Evolutionary conservation across 345 rosid genomes (phyloP).

Genomic region (Ricinus communis): DNA sequence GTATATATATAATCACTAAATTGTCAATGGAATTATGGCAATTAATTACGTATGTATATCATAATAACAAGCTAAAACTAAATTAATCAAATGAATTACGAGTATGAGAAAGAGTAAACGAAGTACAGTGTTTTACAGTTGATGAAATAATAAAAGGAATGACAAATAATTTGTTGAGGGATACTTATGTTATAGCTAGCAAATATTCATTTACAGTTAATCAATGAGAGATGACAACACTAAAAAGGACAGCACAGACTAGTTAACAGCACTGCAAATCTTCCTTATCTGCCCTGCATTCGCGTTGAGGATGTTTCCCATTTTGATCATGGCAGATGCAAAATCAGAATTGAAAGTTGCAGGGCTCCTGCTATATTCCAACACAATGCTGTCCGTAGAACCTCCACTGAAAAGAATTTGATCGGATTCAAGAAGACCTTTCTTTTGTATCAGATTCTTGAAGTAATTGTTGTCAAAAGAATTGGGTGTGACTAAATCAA

Average conservation of each 20-base stretch:
- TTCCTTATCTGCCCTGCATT: slow-evolving; percentile 38
- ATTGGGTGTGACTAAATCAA: slow-evolving; percentile 21
- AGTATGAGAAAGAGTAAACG: no score
- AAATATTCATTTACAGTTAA: slow-evolving; percentile 10
- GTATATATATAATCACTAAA: no score
- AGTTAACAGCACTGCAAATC: slow-evolving; percentile 39
- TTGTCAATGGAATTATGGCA: no score
- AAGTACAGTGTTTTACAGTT: no score
- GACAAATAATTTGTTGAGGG: no score
- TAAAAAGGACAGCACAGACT: not conserved
- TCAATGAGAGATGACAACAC: slow-evolving; percentile 32
- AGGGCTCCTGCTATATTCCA: slow-evolving; percentile 7
- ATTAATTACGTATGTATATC: no score
- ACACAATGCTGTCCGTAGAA: slow-evolving; percentile 11
- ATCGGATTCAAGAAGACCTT: slow-evolving; percentile 23
- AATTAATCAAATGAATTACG: no score
- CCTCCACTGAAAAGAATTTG: slow-evolving; percentile 23
- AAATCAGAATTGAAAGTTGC: slow-evolving; percentile 27
- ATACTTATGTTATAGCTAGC: no score
- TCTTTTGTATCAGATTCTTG: slow-evolving; percentile 15
- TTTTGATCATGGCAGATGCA: slow-evolving; percentile 47
- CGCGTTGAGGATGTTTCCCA: slow-evolving; percentile 46
- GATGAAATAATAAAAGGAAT: no score
- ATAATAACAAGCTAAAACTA: no score
- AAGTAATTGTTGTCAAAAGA: slow-evolving; percentile 21